These are phyloP conservation scores for Rhizoclosmatium sp. DNA, from an alignment of 192 early-diverging fungal species.

Conservation along the genomic window DNA sequence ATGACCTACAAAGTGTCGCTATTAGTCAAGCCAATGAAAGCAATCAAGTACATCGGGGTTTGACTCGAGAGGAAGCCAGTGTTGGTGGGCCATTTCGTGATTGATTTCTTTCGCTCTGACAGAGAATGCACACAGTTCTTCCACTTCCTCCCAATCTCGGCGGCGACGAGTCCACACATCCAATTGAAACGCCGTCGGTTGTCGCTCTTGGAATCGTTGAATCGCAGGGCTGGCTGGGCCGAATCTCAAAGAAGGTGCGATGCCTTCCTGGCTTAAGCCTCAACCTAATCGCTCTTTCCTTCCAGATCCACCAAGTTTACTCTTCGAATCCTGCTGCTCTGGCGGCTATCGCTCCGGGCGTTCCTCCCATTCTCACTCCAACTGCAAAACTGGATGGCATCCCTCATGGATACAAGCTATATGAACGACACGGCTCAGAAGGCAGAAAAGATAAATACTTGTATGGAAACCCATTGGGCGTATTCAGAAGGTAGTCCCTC, in stretches of 20 bases:
- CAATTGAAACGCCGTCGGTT: background rate
- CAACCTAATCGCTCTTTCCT: no score
- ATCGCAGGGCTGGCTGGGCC: no score
- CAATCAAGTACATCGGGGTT: constrained; percentile 75
- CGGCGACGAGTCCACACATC: background rate
- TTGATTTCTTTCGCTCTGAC: background rate
- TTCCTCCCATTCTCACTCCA: background rate
- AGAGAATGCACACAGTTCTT: background rate
- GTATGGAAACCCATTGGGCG: background rate
- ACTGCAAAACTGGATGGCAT: background rate
- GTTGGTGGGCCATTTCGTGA: background rate
- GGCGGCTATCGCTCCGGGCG: background rate
- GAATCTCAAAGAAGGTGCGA: no score
- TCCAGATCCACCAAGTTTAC: no score
- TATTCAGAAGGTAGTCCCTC: constrained; percentile 12
- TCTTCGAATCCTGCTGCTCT: no score
- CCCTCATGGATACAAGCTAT: constrained; percentile 2
- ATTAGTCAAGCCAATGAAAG: background rate
- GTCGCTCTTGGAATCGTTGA: no score
- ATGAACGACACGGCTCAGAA: background rate
- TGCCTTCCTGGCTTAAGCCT: no score
- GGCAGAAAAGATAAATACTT: constrained; percentile 8
- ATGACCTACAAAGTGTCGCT: constrained; percentile 55
- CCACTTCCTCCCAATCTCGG: background rate
- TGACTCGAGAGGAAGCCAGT: constrained; percentile 89